Conservation (phyloP, 768 basidiomycete species). For the Cystofilobasidium capitatum region DNA sequence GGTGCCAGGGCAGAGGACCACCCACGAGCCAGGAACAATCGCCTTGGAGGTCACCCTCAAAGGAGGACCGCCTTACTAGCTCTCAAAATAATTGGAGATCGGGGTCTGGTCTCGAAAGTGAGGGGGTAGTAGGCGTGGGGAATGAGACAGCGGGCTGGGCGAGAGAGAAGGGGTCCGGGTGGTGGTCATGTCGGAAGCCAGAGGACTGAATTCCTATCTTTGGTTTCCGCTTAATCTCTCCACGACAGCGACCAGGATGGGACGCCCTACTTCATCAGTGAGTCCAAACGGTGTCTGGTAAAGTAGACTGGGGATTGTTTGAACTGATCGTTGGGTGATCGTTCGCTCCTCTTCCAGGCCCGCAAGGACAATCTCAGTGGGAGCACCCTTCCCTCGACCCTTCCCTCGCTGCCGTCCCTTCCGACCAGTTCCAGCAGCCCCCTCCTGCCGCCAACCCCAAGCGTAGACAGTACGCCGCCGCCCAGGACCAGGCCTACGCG, state of each 20-base stretch:
- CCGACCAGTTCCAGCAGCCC: constrained; percentile 33
- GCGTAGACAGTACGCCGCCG: constrained; percentile 78
- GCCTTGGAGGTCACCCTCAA: too few species aligned
- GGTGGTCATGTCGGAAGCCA: too few species aligned
- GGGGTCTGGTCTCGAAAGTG: too few species aligned
- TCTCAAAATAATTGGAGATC: too few species aligned
- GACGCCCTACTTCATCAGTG: constrained; percentile 26
- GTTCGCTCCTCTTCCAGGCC: constrained; percentile 49
- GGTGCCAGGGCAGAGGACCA: too few species aligned
- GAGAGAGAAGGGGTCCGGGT: too few species aligned
- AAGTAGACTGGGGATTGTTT: not conserved
- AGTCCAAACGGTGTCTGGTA: not conserved
- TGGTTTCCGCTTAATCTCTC: too few species aligned
- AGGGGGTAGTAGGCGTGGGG: too few species aligned
- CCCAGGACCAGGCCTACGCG: constrained; percentile 84
- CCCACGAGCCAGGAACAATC: too few species aligned
- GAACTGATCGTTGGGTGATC: not conserved
- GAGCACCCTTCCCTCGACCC: constrained; percentile 53
- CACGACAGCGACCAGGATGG: constrained; percentile 25
- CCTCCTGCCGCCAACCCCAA: constrained; percentile 51
- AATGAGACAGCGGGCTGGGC: too few species aligned
- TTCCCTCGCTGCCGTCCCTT: constrained; percentile 21
- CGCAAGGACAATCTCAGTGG: constrained; percentile 72
- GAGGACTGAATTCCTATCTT: too few species aligned
- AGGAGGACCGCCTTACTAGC: too few species aligned